Evolutionary conservation across 805 yeast species (phyloP), one percentile per base, ranked within the genome.

Genomic region (Hanseniaspora taiwanica): DNA sequence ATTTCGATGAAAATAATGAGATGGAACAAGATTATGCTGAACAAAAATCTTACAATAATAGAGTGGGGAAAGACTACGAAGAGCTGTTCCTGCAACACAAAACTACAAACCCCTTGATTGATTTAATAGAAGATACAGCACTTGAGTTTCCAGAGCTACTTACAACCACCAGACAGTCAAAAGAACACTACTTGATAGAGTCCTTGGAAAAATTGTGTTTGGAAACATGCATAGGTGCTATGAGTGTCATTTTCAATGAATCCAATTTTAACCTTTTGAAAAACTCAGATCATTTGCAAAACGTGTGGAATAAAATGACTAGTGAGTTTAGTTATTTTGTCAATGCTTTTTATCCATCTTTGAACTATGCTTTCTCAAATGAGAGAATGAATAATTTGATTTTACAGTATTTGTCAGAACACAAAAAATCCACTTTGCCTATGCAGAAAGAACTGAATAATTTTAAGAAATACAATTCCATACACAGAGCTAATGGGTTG

Each of bases 401-500:
- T 2, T 31, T 52, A 4, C 47, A 58, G 2, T 53, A 64, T 7
- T 43, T 68, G 21, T 35, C 47, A 29, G 44, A 44, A 19, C 63
- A 78, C 0, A 62, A 69, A 0, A 48, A 60, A 19, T 78, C 74
- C 81, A 78, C 48, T 61, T 75, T 14, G 51, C 65, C 36, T 54
- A 60, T 46, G 57, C 52, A 23, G 6, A 23, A 35, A 8, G 43
- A 43, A 10, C 32, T 44, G 35, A 44, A 45, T 12, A 31, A 27
- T 13, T 50, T 69, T 41, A 65, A 63, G 37, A 58, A 56, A 8
- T 76, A 84, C 0, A 87, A 82, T 52, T 68, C 82, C 14, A 75
- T 72, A 42, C 75, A 29, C 14, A 29, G 68, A 50, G 71, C 81
- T 29, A 83, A 78, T 48, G 93, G 91, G 1, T 78, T 72, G 49